A percentile compares a stretch with the other conserved stretches of the same genome.
phyloP scores from a whole-genome alignment of 441 rosid genomes.

The Eruca vesicaria region DNA sequence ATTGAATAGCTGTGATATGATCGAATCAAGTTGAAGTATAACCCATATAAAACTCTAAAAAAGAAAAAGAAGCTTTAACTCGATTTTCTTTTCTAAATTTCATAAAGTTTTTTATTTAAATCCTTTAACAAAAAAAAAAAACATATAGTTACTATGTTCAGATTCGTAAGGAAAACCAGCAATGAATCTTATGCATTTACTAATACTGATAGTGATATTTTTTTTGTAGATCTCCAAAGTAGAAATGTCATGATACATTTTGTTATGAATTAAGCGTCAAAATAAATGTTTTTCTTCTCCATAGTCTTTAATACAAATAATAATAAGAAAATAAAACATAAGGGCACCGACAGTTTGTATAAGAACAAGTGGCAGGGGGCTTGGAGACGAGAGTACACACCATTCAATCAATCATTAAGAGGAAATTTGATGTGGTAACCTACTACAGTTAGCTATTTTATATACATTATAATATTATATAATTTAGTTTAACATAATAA shows the following conservation, averaged over 20 bases:
- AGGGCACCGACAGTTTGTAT: slow-evolving; percentile 40
- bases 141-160: background rate
- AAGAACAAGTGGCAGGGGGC: slow-evolving; percentile 32
- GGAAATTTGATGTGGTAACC: slow-evolving; percentile 35
- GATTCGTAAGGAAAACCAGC: background rate
- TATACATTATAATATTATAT: background rate
- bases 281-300: background rate
- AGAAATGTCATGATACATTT: too few species aligned
- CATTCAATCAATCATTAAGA: slow-evolving; percentile 28
- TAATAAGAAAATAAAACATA: background rate
- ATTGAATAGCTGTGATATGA: background rate
- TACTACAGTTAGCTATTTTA: slow-evolving; percentile 26
- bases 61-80: background rate
- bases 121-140: background rate
- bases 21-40: background rate
- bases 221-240: background rate
- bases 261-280: too few species aligned
- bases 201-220: background rate
- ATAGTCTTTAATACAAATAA: background rate
- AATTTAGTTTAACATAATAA: background rate
- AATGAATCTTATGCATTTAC: background rate
- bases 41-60: too few species aligned
- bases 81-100: background rate
- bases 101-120: too few species aligned
- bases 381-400: slow-evolving; percentile 31